These are phyloP conservation scores for Podospora pseudopauciseta DNA, from an alignment of 495 filamentous ascomycete genomes.

Conservation along the genomic window DNA sequence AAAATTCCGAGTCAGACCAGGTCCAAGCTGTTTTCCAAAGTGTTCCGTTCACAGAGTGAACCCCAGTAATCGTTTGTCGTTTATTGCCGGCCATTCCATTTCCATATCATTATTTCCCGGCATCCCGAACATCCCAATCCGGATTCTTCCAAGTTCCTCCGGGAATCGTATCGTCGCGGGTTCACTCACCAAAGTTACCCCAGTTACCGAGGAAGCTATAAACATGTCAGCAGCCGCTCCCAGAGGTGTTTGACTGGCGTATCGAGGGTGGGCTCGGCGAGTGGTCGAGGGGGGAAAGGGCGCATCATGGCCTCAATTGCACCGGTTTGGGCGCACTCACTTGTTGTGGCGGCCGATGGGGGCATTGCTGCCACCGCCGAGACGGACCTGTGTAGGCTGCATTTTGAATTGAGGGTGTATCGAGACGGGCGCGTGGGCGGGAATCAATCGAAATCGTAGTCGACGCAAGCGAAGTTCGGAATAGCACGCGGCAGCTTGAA, in stretches of 20 bases:
- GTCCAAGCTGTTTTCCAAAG: neutral
- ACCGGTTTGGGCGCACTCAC: slow-evolving; percentile 51
- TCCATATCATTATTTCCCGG: neutral
- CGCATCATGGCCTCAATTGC: slow-evolving; percentile 13
- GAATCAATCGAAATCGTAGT: slow-evolving; percentile 32
- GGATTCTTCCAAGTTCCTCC: neutral
- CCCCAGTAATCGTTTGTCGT: neutral
- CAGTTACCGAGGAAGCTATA: slow-evolving; percentile 77
- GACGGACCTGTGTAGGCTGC: slow-evolving; percentile 52
- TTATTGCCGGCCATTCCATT: slow-evolving; percentile 8
- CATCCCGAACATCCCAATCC: neutral
- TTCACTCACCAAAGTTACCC: slow-evolving; percentile 76
- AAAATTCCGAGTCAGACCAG: slow-evolving; percentile 20
- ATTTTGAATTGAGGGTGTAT: slow-evolving; percentile 51
- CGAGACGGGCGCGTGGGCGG: slow-evolving; percentile 20
- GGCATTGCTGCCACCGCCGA: slow-evolving; percentile 53
- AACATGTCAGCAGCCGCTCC: slow-evolving; percentile 29
- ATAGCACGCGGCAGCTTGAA: slow-evolving; percentile 24
- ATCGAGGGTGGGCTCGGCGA: neutral
- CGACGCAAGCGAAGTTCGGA: slow-evolving; percentile 19
- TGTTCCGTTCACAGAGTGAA: neutral
- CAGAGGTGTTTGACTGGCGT: neutral
- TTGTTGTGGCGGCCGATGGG: slow-evolving; percentile 60
- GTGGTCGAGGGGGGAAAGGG: slow-evolving; percentile 15
- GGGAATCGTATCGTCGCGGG: neutral